Evolutionary conservation across 495 filamentous ascomycete genomes (phyloP).

Genomic region (Xylaria sp.): DNA sequence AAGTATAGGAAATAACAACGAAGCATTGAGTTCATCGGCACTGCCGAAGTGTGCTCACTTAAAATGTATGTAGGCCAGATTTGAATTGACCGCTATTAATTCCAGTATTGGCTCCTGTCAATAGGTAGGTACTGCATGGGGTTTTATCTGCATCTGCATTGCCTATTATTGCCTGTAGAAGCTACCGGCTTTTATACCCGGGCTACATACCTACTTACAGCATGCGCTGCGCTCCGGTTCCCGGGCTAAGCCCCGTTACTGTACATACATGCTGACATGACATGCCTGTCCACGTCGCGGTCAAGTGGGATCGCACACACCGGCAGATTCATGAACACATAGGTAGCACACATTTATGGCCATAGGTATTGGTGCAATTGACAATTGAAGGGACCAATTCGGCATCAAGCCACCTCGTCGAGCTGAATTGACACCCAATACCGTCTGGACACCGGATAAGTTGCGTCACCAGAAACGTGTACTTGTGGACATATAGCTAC

Average conservation of each 20-base stretch:
- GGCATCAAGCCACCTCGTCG: not conserved
- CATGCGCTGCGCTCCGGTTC: not conserved
- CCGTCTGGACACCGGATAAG: too few relatives aligned
- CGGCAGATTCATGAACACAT: not conserved
- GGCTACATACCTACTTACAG: too few relatives aligned
- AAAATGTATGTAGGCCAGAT: too few relatives aligned
- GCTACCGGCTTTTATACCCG: too few relatives aligned
- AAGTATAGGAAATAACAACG: not conserved
- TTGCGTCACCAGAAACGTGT: not conserved
- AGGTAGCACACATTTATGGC: not conserved
- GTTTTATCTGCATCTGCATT: too few relatives aligned
- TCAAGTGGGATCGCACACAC: not conserved
- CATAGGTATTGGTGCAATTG: not conserved
- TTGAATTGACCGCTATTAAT: slow-evolving; percentile 4
- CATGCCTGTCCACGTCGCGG: too few relatives aligned
- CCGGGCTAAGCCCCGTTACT: not conserved
- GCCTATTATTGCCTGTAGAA: too few relatives aligned
- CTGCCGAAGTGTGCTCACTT: not conserved
- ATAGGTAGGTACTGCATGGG: not conserved
- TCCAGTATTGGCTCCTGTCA: not conserved
- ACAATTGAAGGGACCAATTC: not conserved
- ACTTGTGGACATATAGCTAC: not conserved
- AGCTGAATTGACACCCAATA: not conserved
- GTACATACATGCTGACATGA: not conserved
- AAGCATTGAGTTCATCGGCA: not conserved